Evolutionary conservation across 2,329 filamentous ascomycete genomes (phyloP).

Genomic region (Thelonectria rubi): DNA sequence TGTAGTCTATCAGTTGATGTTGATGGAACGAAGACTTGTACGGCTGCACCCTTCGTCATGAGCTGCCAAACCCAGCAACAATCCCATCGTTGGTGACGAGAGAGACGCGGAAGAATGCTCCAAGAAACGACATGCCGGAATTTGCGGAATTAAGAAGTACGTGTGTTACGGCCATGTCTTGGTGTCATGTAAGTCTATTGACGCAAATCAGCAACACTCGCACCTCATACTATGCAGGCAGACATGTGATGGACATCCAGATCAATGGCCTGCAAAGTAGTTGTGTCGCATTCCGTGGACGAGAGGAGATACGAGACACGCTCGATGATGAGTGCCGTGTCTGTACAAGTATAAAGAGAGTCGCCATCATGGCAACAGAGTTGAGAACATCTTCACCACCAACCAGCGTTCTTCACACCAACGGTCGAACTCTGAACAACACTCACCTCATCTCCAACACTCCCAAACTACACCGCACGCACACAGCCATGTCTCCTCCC

Average conservation of each 20-base stretch:
- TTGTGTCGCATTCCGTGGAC: background rate
- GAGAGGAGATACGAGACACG: background rate
- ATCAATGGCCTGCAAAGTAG: background rate
- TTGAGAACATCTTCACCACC: background rate
- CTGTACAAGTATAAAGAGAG: conserved; percentile 3
- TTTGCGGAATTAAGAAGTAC: conserved; percentile 2
- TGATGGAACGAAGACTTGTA: no score
- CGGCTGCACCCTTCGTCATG: no score
- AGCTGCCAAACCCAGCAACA: background rate
- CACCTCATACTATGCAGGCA: conserved; percentile 22
- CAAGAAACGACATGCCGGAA: background rate
- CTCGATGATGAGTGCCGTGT: background rate
- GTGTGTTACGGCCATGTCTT: background rate
- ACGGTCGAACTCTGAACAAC: background rate
- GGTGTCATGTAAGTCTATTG: conserved; percentile 8
- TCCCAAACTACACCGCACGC: background rate
- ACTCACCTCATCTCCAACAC: background rate
- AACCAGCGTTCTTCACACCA: background rate
- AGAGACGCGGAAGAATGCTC: background rate
- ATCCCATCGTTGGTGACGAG: background rate
- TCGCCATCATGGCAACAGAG: background rate
- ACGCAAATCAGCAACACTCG: conserved; percentile 18
- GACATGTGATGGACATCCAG: conserved; percentile 7
- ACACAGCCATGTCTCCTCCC: conserved; percentile 20
- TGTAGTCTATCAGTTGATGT: no score